Evolutionary conservation across 2,329 filamentous ascomycete species (phyloP).

Genomic region (Xylariaceae sp.): DNA sequence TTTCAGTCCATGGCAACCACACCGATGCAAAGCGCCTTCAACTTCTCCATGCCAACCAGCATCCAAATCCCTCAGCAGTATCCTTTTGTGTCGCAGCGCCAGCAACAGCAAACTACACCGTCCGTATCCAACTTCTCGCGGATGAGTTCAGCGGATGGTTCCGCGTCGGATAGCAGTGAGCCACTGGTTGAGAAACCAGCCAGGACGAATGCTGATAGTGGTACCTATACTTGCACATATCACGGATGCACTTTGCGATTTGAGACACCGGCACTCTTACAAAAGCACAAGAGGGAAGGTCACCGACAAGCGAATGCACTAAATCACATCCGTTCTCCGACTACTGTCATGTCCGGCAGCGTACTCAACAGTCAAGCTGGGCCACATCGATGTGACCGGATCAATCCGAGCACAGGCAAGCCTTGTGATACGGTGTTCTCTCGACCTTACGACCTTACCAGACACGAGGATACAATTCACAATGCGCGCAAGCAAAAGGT

Average conservation of each 20-base stretch:
- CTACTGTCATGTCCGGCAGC: slow-evolving; percentile 45
- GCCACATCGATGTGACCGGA: slow-evolving; percentile 86
- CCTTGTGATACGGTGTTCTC: slow-evolving; percentile 94
- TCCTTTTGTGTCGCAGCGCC: slow-evolving; percentile 32
- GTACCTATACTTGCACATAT: slow-evolving; percentile 95
- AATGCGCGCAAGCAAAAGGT: slow-evolving; percentile 93
- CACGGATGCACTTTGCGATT: slow-evolving; percentile 87
- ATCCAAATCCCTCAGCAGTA: slow-evolving; percentile 29
- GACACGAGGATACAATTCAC: slow-evolving; percentile 97
- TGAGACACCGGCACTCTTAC: slow-evolving; percentile 77
- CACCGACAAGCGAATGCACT: slow-evolving; percentile 69
- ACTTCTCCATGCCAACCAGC: slow-evolving; percentile 34
- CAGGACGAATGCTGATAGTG: slow-evolving; percentile 67
- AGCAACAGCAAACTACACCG: slow-evolving; percentile 32
- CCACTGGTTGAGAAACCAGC: slow-evolving; percentile 47
- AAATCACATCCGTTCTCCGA: slow-evolving; percentile 30
- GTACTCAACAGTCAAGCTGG: slow-evolving; percentile 83
- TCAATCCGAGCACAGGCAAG: slow-evolving; percentile 93
- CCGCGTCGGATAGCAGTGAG: slow-evolving; percentile 31
- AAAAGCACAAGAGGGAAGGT: slow-evolving; percentile 93
- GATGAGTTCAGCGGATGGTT: slow-evolving; percentile 41
- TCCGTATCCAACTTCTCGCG: slow-evolving; percentile 33
- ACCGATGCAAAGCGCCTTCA: slow-evolving; percentile 24
- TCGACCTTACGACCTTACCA: slow-evolving; percentile 89
- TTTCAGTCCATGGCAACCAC: slow-evolving; percentile 21